Conservation (phyloP, 23 red algal genomes). For the Cyanidioschyzon merolae region DNA sequence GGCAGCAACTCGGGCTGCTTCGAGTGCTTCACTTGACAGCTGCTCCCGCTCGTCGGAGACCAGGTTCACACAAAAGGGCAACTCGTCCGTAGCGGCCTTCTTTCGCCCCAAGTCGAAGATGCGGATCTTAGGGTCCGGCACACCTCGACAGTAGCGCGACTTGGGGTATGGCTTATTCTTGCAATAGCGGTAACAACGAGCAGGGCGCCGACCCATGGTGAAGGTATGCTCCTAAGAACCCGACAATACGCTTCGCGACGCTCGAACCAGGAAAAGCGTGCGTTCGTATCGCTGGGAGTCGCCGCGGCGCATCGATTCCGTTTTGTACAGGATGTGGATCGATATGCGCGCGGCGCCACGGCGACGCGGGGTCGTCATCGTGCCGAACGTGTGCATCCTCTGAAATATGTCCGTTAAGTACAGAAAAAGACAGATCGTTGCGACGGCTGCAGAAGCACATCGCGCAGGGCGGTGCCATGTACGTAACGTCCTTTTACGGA, state of each 20-base stretch:
- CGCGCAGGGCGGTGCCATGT: too few relatives aligned
- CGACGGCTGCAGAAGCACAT: too few relatives aligned
- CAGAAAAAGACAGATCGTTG: too few relatives aligned
- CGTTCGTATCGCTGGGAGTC: too few relatives aligned
- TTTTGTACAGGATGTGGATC: background rate
- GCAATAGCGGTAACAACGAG: slow-evolving; percentile 94
- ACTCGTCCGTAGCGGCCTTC: slow-evolving; percentile 75
- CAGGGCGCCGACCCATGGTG: slow-evolving; percentile 29
- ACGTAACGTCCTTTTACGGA: too few relatives aligned
- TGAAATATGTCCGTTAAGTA: too few relatives aligned
- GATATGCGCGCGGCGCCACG: background rate
- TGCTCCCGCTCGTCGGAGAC: slow-evolving; percentile 98
- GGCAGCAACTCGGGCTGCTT: slow-evolving; percentile 87
- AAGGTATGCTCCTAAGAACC: background rate
- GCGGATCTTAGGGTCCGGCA: slow-evolving; percentile 96
- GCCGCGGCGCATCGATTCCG: background rate
- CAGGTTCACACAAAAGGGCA: slow-evolving; percentile 76
- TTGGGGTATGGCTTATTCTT: slow-evolving; percentile 99
- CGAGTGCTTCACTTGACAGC: slow-evolving; percentile 85
- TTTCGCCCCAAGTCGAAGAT: slow-evolving; percentile 96
- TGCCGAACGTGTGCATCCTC: too few relatives aligned
- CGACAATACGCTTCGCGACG: too few relatives aligned
- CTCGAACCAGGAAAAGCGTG: too few relatives aligned
- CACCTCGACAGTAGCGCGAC: slow-evolving; percentile 97
- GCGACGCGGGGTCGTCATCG: too few relatives aligned